These are phyloP conservation scores for Gaultheria prostrata DNA, from an alignment of 148 eudicot genomes.

Conservation along the genomic window DNA sequence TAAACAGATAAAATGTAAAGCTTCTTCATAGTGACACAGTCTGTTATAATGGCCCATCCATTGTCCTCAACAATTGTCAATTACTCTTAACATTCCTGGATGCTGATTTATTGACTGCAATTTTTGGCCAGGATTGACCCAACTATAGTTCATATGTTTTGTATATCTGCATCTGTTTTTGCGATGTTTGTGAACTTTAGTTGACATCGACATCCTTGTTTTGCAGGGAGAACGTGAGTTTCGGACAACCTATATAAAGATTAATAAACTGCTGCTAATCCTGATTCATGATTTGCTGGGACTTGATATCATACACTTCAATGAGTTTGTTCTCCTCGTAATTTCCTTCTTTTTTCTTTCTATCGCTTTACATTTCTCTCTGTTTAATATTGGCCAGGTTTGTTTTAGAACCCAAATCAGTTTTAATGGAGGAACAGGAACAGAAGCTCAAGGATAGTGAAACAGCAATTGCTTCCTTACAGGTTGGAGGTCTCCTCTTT, in stretches of 20 bases:
- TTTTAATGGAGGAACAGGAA: slow-evolving; percentile 78
- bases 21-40: neutral
- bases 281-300: slow-evolving; percentile 13
- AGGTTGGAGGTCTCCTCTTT: slow-evolving; percentile 63
- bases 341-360: neutral
- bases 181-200: neutral
- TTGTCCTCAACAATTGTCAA: neutral
- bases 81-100: neutral
- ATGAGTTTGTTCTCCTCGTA: slow-evolving; percentile 15
- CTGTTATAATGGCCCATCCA: neutral
- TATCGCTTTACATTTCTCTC: slow-evolving; percentile 1
- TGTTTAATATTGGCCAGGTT: slow-evolving; percentile 47
- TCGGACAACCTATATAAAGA: slow-evolving; percentile 14
- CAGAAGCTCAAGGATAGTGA: slow-evolving; percentile 83
- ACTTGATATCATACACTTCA: neutral
- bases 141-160: neutral
- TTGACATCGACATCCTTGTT: slow-evolving; percentile 24
- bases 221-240: slow-evolving; percentile 96
- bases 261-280: slow-evolving; percentile 11
- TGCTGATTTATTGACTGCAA: neutral
- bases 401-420: slow-evolving; percentile 83
- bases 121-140: neutral
- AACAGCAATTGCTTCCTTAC: slow-evolving; percentile 75
- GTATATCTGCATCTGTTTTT: neutral
- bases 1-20: neutral